Evolutionary conservation across 1,284 basidiomycete species (phyloP).

Genomic region (Vanrija humicola): DNA sequence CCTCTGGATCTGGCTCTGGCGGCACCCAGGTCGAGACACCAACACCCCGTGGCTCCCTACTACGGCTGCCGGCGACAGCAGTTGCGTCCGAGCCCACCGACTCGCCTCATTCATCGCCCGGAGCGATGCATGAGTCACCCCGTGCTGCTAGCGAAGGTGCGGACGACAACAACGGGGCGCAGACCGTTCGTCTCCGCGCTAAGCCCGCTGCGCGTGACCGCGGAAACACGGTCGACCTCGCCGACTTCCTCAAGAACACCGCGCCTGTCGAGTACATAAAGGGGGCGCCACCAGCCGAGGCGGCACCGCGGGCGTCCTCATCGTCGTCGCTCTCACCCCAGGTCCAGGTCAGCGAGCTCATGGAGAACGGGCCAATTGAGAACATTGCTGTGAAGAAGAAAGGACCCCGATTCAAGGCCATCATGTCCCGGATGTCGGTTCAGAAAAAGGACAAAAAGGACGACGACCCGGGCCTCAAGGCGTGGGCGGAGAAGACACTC

Average conservation of each 20-base stretch:
- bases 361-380: not conserved
- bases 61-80: no score
- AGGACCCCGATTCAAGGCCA: not conserved
- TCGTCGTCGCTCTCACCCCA: not conserved
- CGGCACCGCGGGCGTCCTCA: no score
- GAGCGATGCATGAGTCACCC: no score
- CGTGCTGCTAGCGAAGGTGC: constrained; percentile 7
- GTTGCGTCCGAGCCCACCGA: not conserved
- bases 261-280: constrained; percentile 14
- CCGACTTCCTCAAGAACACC: constrained; percentile 37
- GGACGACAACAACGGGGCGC: not conserved
- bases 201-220: no score
- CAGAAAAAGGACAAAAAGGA: not conserved
- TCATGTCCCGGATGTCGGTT: constrained; percentile 9
- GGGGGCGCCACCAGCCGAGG: no score
- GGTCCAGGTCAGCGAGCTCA: not conserved
- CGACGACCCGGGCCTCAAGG: not conserved
- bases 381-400: no score
- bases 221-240: constrained; percentile 21
- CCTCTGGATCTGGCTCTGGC: not conserved
- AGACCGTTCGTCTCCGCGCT: not conserved
- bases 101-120: not conserved
- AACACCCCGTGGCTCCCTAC: no score
- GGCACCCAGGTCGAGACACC: constrained; percentile 11
- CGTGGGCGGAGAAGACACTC: not conserved